Evolutionary conservation across 129 eudicot species (phyloP).

Genomic region (Oenanthe sinensis): DNA sequence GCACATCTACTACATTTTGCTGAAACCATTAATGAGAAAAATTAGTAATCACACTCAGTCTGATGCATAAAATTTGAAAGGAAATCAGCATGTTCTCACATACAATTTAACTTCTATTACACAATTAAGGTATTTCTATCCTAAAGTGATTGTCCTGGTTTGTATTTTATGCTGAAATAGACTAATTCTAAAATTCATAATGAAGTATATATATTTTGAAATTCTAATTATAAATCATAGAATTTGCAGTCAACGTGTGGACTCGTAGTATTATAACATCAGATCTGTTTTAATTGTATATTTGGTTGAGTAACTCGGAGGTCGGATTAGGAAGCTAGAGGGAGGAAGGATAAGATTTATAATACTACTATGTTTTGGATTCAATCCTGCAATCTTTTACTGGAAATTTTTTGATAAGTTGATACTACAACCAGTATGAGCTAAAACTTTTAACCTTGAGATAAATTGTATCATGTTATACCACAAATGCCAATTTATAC

Average conservation of each 20-base stretch:
- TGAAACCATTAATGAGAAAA: background rate
- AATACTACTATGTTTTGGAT: background rate
- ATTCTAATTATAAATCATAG: background rate
- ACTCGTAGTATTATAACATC: background rate
- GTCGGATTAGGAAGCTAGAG: background rate
- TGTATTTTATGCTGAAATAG: background rate
- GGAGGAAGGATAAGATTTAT: background rate
- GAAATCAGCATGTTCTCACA: background rate
- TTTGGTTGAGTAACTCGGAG: background rate
- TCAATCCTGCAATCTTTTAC: too few species aligned
- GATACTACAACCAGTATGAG: background rate
- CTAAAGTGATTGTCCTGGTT: background rate
- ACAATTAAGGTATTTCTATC: background rate
- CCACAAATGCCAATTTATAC: background rate
- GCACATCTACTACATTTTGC: conserved; percentile 43
- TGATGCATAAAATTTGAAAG: background rate
- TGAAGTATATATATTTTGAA: background rate
- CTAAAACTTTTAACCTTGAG: background rate
- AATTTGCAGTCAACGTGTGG: background rate
- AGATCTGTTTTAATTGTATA: background rate
- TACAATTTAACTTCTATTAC: background rate
- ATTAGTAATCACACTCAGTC: background rate
- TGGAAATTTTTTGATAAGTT: background rate
- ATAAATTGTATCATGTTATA: background rate
- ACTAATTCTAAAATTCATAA: background rate